Evolutionary conservation across 2,329 filamentous ascomycete genomes (phyloP).

Genomic region (Teratosphaeria destructans): DNA sequence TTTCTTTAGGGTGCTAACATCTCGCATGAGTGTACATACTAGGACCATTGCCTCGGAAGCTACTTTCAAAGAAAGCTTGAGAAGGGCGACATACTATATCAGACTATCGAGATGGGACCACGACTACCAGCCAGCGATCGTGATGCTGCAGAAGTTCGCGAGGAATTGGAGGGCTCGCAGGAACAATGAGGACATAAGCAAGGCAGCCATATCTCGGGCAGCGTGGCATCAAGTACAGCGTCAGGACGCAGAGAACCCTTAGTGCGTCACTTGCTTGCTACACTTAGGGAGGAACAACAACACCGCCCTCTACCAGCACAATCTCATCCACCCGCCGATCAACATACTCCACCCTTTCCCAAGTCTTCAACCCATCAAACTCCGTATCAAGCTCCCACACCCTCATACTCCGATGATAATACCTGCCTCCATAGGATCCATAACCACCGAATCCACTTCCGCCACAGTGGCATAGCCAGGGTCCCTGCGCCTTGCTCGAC

Average conservation of each 20-base stretch:
- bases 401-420: neutral
- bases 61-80: too few relatives aligned
- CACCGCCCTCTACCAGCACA: neutral
- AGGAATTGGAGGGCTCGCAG: neutral
- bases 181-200: neutral
- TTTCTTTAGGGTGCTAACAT: neutral
- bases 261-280: neutral
- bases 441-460: neutral
- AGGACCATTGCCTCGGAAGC: neutral
- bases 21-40: neutral
- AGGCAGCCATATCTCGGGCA: too few relatives aligned
- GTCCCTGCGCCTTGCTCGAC: constrained; percentile 4
- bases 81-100: neutral
- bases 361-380: neutral
- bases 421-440: neutral
- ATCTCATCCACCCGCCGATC: neutral
- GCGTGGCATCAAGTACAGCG: too few relatives aligned
- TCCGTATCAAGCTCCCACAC: constrained; percentile 1
- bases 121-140: neutral
- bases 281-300: neutral
- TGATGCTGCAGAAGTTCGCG: neutral
- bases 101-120: neutral
- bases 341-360: neutral
- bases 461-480: neutral
- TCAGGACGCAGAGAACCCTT: too few relatives aligned